A percentile compares a stretch with the other conserved stretches of the same genome.
These are phyloP conservation scores for Phytophthora hybrid DNA, from an alignment of 352 stramenopile genomes.

Conservation along the genomic window DNA sequence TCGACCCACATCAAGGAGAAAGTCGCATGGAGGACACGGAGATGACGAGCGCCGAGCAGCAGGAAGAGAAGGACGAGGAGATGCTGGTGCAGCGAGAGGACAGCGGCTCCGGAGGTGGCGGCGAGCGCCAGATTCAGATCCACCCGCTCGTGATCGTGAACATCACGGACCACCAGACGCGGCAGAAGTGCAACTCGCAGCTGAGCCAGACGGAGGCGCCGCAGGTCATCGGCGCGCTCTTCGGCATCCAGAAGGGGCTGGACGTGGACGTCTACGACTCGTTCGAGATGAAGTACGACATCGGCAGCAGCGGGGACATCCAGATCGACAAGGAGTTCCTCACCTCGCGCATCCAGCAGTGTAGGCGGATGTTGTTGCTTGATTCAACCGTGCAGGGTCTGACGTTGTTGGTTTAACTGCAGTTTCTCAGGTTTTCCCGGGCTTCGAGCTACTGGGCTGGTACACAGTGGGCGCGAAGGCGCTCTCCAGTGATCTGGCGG, in stretches of 20 bases:
- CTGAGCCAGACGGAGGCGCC: slow-evolving; percentile 51
- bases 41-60: slow-evolving; percentile 53
- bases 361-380: slow-evolving; percentile 43
- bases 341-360: slow-evolving; percentile 81
- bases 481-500: slow-evolving; percentile 72
- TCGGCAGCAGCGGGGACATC: slow-evolving; percentile 53
- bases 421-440: slow-evolving; percentile 88
- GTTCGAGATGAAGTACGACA: slow-evolving; percentile 89
- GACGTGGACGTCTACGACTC: slow-evolving; percentile 88
- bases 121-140: slow-evolving; percentile 78
- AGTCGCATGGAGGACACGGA: slow-evolving; percentile 60
- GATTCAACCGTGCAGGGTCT: background rate
- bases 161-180: slow-evolving; percentile 96
- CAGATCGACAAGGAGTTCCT: slow-evolving; percentile 89
- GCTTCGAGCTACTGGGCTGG: slow-evolving; percentile 91
- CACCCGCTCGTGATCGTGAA: slow-evolving; percentile 94
- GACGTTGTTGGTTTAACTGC: slow-evolving; percentile 3
- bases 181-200: slow-evolving; percentile 73
- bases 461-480: slow-evolving; percentile 86
- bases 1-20: slow-evolving; percentile 23
- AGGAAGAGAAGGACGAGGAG: slow-evolving; percentile 45
- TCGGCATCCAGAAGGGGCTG: slow-evolving; percentile 90
- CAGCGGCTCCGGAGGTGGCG: slow-evolving; percentile 45
- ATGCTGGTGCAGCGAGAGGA: slow-evolving; percentile 60
- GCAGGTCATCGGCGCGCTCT: slow-evolving; percentile 91